Conservation (phyloP, 495 filamentous ascomycete genomes). For the Aspergillus egyptiacus region DNA sequence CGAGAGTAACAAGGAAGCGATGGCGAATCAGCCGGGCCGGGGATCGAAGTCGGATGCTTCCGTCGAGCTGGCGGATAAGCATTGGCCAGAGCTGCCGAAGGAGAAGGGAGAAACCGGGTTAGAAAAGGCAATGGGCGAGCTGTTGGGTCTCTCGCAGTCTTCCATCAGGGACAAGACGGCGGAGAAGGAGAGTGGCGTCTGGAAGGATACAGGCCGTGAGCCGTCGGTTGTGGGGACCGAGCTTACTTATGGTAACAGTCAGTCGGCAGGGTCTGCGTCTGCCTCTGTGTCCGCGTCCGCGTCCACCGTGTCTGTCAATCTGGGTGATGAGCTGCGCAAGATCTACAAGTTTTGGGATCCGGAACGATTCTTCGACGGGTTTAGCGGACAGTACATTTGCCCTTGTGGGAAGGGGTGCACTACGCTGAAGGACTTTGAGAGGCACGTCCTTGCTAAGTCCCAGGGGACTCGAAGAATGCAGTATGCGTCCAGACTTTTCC, state of each 20-base stretch:
- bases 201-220: background rate
- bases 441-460: conserved; percentile 20
- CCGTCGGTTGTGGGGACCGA: background rate
- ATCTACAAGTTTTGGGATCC: conserved; percentile 22
- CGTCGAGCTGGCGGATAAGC: conserved; percentile 7
- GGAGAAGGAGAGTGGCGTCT: background rate
- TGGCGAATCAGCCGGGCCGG: conserved; percentile 14
- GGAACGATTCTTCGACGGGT: conserved; percentile 20
- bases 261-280: background rate
- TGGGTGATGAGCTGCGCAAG: conserved; percentile 9
- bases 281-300: no score
- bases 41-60: background rate
- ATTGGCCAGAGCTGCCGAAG: conserved; percentile 14
- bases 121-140: conserved; percentile 4
- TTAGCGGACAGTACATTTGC: conserved; percentile 21
- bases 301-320: background rate
- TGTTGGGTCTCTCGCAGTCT: conserved; percentile 10
- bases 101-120: background rate
- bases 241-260: background rate
- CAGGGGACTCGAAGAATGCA: conserved; percentile 3
- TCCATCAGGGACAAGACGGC: background rate
- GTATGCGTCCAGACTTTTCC: conserved; percentile 6
- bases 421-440: conserved; percentile 13
- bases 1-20: conserved; percentile 13
- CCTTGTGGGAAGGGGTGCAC: conserved; percentile 19